phyloP scores from a whole-genome alignment of 331 rosid genomes.

The Phaseolus coccineus region DNA sequence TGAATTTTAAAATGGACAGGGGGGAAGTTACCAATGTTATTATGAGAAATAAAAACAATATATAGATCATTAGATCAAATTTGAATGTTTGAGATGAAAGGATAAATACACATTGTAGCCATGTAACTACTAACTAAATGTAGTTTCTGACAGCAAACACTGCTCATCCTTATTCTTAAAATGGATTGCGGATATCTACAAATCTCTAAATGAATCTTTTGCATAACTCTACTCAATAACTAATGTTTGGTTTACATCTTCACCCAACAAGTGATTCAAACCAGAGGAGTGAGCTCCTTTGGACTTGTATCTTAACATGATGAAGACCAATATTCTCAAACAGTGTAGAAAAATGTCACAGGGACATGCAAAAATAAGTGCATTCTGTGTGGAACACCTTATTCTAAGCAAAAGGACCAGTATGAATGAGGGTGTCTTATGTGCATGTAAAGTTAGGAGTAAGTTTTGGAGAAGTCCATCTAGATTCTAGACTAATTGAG shows the following conservation, averaged over 20 bases:
- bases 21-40: background rate
- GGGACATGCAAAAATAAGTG: background rate
- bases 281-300: slow-evolving; percentile 7
- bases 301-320: slow-evolving; percentile 6
- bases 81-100: background rate
- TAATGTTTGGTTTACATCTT: background rate
- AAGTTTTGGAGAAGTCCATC: slow-evolving; percentile 11
- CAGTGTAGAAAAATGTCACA: background rate
- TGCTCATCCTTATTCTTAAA: background rate
- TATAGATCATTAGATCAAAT: background rate
- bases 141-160: background rate
- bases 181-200: background rate
- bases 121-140: background rate
- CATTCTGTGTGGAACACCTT: background rate
- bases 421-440: background rate
- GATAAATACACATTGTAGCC: background rate
- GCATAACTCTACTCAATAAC: background rate
- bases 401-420: background rate
- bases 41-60: background rate
- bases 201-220: background rate
- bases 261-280: slow-evolving; percentile 13
- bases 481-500: slow-evolving; percentile 9
- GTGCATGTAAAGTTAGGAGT: background rate
- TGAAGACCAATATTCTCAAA: slow-evolving; percentile 4
- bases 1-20: background rate